Conservation (phyloP, 2,329 filamentous ascomycete species). For the Penicillium sp. region DNA sequence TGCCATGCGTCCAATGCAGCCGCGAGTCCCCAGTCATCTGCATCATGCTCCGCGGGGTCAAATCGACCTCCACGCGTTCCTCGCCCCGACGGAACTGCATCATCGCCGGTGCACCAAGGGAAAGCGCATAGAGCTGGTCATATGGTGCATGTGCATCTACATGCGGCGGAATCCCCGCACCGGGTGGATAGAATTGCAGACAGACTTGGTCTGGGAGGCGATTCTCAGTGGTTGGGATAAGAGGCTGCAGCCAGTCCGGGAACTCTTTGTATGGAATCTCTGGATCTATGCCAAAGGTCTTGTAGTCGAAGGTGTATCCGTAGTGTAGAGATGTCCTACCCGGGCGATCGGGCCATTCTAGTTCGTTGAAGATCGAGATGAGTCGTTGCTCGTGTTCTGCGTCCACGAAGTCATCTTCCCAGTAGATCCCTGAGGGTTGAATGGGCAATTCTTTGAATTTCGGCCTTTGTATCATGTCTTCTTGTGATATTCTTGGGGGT, state of each 20-base stretch:
- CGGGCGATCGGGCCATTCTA: slow-evolving; percentile 53
- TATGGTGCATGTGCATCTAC: slow-evolving; percentile 61
- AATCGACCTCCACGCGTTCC: slow-evolving; percentile 50
- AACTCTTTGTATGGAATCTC: slow-evolving; percentile 56
- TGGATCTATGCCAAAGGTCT: slow-evolving; percentile 60
- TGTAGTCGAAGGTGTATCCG: slow-evolving; percentile 63
- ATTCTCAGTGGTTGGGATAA: slow-evolving; percentile 51
- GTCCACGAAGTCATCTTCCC: slow-evolving; percentile 55
- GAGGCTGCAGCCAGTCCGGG: slow-evolving; percentile 55
- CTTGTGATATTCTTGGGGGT: background rate
- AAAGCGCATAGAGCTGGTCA: slow-evolving; percentile 42
- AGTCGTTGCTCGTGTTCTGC: slow-evolving; percentile 51
- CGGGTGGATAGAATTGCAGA: slow-evolving; percentile 64
- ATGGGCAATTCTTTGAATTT: slow-evolving; percentile 31
- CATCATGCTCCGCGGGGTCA: slow-evolving; percentile 56
- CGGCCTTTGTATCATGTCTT: slow-evolving; percentile 11
- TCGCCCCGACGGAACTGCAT: slow-evolving; percentile 39
- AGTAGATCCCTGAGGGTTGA: slow-evolving; percentile 35
- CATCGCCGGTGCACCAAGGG: slow-evolving; percentile 35
- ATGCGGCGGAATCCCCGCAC: slow-evolving; percentile 64
- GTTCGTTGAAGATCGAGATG: slow-evolving; percentile 51
- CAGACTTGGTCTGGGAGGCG: slow-evolving; percentile 62
- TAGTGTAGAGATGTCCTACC: slow-evolving; percentile 59
- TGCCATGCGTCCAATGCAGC: slow-evolving; percentile 62
- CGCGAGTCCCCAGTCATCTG: slow-evolving; percentile 56